Conservation (phyloP, 495 filamentous ascomycete genomes). For the Darksidea phi region DNA sequence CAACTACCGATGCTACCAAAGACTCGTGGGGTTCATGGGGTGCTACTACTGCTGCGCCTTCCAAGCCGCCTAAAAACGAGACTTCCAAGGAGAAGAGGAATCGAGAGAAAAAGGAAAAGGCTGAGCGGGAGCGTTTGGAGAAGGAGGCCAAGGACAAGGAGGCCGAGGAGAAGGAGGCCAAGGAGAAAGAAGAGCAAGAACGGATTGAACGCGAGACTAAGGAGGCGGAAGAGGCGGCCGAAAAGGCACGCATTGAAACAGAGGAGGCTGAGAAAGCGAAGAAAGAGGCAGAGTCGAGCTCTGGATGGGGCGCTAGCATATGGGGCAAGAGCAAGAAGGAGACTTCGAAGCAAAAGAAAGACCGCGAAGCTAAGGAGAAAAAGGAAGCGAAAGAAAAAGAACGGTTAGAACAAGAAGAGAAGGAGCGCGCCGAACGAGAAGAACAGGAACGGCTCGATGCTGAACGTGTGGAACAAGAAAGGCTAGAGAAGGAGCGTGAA, state of each 20-base stretch:
- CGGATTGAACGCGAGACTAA: constrained; percentile 21
- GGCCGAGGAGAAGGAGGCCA: constrained; percentile 7
- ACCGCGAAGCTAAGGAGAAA: constrained; percentile 6
- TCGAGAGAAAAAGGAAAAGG: constrained; percentile 14
- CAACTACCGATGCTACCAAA: constrained; percentile 15
- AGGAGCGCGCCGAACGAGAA: constrained; percentile 20
- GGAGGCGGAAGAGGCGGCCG: constrained; percentile 37
- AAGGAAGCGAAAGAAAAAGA: constrained; percentile 9
- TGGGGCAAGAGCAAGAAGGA: constrained; percentile 18
- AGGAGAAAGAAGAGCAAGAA: constrained; percentile 19
- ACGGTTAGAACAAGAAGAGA: constrained; percentile 15
- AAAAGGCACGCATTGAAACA: not conserved
- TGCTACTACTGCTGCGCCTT: constrained; percentile 1
- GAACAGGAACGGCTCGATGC: constrained; percentile 25
- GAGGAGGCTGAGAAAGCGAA: constrained; percentile 12
- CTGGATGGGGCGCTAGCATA: constrained; percentile 10
- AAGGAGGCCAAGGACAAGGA: constrained; percentile 2
- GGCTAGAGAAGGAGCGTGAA: not conserved
- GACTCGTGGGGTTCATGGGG: constrained; percentile 13
- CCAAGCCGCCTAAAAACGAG: constrained; percentile 20
- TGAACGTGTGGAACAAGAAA: not conserved
- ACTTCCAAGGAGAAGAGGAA: constrained; percentile 5
- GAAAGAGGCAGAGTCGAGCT: constrained; percentile 12
- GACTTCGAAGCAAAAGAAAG: constrained; percentile 30
- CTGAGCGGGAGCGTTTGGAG: constrained; percentile 13